phyloP scores from a whole-genome alignment of 2,329 filamentous ascomycete species.

The Phyllosticta citriasiana region DNA sequence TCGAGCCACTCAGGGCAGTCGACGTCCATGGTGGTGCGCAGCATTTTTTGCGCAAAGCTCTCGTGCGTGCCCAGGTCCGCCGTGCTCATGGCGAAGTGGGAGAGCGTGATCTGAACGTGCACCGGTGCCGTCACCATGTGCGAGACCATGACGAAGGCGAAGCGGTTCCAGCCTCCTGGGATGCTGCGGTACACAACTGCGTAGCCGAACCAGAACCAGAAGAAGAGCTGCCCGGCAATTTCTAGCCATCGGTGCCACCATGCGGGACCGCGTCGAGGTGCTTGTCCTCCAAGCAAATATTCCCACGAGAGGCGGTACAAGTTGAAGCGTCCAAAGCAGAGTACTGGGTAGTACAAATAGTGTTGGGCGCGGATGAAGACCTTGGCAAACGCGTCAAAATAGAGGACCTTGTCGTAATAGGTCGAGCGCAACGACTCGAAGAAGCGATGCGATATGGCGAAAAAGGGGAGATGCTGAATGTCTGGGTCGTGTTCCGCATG shows the following conservation, averaged over 20 bases:
- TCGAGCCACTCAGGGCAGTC: slow-evolving; percentile 64
- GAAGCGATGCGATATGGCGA: slow-evolving; percentile 57
- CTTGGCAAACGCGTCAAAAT: slow-evolving; percentile 52
- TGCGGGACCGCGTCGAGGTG: slow-evolving; percentile 49
- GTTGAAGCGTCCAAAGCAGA: slow-evolving; percentile 62
- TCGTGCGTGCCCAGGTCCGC: slow-evolving; percentile 53
- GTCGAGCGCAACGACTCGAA: slow-evolving; percentile 53
- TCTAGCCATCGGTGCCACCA: slow-evolving; percentile 61
- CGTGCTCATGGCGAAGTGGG: slow-evolving; percentile 63
- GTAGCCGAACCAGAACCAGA: slow-evolving; percentile 61
- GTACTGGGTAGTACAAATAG: slow-evolving; percentile 59
- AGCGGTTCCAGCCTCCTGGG: slow-evolving; percentile 47
- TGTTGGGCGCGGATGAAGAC: slow-evolving; percentile 51
- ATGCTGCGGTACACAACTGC: slow-evolving; percentile 51
- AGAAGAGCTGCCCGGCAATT: slow-evolving; percentile 51
- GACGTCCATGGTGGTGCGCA: slow-evolving; percentile 65
- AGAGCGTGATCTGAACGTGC: slow-evolving; percentile 62
- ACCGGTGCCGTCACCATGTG: slow-evolving; percentile 58
- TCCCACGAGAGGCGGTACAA: slow-evolving; percentile 59
- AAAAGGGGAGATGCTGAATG: slow-evolving; percentile 66
- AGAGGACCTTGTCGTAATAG: slow-evolving; percentile 57
- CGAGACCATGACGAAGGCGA: slow-evolving; percentile 53
- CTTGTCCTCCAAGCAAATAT: slow-evolving; percentile 48
- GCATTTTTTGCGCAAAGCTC: slow-evolving; percentile 58
- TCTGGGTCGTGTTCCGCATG: slow-evolving; percentile 92